Evolutionary conservation across 169 alveolate species (phyloP).

Genomic region (Plasmodium cynomolgi): DNA sequence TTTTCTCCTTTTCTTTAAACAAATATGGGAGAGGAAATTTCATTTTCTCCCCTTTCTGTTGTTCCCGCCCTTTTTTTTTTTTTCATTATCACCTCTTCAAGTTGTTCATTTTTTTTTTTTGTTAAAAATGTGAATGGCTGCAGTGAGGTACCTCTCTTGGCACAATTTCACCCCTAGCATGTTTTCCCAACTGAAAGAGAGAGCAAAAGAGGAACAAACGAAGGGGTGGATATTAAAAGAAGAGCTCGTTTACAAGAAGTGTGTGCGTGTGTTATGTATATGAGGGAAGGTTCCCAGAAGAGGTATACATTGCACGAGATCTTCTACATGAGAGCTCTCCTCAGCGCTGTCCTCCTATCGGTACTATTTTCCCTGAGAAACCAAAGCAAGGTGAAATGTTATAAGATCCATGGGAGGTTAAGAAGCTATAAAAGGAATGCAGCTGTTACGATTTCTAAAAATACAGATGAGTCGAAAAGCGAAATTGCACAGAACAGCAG

Average conservation of each 20-base stretch:
- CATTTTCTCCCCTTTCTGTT: not conserved
- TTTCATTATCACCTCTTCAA: not conserved
- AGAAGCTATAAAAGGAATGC: not conserved
- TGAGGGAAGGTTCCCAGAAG: not conserved
- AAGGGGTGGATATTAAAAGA: not conserved
- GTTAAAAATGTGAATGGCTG: not conserved
- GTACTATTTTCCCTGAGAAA: constrained; percentile 17
- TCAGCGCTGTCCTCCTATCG: not conserved
- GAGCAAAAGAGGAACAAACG: not conserved
- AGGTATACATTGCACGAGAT: not conserved
- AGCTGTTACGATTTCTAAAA: not conserved
- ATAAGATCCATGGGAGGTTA: constrained; percentile 21
- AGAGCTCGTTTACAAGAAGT: not conserved
- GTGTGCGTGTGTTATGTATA: not conserved
- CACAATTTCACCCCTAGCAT: not conserved
- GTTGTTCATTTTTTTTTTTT: not conserved
- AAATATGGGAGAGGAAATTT: not conserved
- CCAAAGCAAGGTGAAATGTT: not conserved
- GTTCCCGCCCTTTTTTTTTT: not conserved
- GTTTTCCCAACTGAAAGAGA: not conserved
- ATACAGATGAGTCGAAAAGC: constrained; percentile 2
- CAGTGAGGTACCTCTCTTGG: not conserved
- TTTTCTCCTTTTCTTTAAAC: not conserved
- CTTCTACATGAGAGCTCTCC: constrained; percentile 14
- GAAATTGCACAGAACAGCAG: not conserved